A percentile compares a stretch with the other conserved stretches of the same genome.
Conservation (phyloP, 176 grass and related monocot species). For the Carex pumila region DNA sequence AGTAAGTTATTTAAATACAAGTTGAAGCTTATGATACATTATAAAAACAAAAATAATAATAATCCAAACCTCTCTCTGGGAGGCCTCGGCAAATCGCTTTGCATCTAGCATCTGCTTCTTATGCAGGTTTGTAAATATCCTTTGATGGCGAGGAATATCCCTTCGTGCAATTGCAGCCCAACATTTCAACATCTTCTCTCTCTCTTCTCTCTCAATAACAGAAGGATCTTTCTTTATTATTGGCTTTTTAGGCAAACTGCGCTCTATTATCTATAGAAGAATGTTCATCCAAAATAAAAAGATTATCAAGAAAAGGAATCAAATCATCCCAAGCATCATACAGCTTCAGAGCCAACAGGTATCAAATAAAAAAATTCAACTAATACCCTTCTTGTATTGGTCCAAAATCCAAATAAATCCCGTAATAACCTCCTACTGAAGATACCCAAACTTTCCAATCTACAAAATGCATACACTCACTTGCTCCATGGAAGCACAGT, state of each 20-base stretch:
- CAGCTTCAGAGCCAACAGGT: background rate
- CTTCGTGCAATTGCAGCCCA: constrained; percentile 63
- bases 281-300: background rate
- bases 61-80: constrained; percentile 80
- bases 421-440: background rate
- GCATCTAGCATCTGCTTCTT: constrained; percentile 83
- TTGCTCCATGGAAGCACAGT: background rate
- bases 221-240: constrained; percentile 80
- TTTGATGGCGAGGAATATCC: constrained; percentile 83
- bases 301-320: background rate
- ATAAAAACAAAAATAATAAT: constrained; percentile 12
- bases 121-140: constrained; percentile 54
- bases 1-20: constrained; percentile 16
- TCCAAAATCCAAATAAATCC: background rate
- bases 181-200: constrained; percentile 56
- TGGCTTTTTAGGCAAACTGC: constrained; percentile 96
- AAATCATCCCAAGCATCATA: background rate
- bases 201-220: constrained; percentile 60
- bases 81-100: constrained; percentile 83
- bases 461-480: background rate
- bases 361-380: background rate
- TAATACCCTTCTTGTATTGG: background rate
- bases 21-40: constrained; percentile 17
- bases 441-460: background rate
- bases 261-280: constrained; percentile 88